phyloP scores from a whole-genome alignment of 2,329 filamentous ascomycete species.

The Sporothrix pseudoabietina region DNA sequence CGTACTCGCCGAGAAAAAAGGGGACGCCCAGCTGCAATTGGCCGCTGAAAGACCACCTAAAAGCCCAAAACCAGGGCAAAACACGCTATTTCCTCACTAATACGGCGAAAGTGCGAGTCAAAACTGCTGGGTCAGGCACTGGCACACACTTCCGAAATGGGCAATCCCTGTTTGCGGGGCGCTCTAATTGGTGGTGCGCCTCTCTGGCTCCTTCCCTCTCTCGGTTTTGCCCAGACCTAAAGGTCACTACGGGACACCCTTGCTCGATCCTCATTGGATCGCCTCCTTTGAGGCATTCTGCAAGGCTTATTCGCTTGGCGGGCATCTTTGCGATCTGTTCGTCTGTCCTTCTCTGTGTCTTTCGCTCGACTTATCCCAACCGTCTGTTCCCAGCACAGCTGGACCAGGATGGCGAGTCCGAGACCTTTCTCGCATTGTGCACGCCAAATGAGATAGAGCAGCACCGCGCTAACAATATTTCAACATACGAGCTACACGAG shows the following conservation, averaged over 20 bases:
- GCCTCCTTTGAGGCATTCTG: constrained; percentile 25
- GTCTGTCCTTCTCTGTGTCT: not conserved
- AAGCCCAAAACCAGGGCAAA: constrained; percentile 6
- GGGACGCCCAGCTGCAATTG: not conserved
- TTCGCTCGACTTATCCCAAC: not conserved
- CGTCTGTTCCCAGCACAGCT: not conserved
- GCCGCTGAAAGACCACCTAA: not conserved
- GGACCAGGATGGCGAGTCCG: not conserved
- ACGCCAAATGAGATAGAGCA: not conserved
- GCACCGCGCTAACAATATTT: not conserved
- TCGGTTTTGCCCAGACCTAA: not conserved
- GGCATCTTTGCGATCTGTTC: not conserved
- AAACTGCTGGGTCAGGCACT: too few species aligned
- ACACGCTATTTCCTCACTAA: constrained; percentile 10
- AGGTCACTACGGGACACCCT: not conserved
- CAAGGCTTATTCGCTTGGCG: constrained; percentile 25
- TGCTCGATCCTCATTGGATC: constrained; percentile 22
- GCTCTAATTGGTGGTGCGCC: not conserved
- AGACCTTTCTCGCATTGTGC: not conserved
- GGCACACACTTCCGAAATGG: not conserved
- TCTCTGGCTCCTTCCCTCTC: not conserved
- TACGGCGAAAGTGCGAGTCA: not conserved
- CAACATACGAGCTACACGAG: not conserved
- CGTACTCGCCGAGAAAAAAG: too few species aligned
- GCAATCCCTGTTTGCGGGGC: constrained; percentile 18